Evolutionary conservation across 73 alveolate species (phyloP), one percentile per base, ranked within the genome.

Genomic region (Paraurostyla sp.): DNA sequence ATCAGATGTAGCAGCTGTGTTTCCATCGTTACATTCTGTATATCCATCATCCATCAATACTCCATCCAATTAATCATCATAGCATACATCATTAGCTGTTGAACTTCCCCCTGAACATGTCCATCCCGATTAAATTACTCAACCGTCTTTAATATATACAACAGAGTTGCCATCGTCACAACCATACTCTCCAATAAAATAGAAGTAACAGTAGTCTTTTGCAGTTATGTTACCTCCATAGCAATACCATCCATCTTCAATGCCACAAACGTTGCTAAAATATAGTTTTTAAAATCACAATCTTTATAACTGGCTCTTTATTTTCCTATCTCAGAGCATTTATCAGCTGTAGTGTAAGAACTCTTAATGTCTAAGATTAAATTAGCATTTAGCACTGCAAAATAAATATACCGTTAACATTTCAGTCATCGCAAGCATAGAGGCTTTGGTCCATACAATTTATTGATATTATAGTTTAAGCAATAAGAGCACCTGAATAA

Each of bases 101-200:
- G n/a, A n/a, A n/a, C n/a, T n/a, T n/a, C n/a, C n/a, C n/a, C n/a
- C n/a, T n/a, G n/a, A n/a, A n/a, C n/a, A n/a, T n/a, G n/a, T n/a
- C n/a, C n/a, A n/a, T n/a, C n/a, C n/a, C 13, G 92, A 27, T 36
- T 89, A 92, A 16, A 50, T 83, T 35, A 38, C 15, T 76, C 95
- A 89, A 20, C 57, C 4, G 48, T 92, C 82, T n/a, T 92, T 92
- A 83, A 83, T 92, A 22, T 46, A 22, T 35, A 36, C 56, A 27
- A 23, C 73, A 15, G 41, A 46, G 65, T 89, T 89, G 3, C 92
- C 95, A 51, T 89, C 95, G 48, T 89, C 95, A 51, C 95, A 89
- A 13, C n/a, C n/a, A n/a, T 56, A 13, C 38, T 56, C 9, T 15
- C 33, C 73, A 46, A 46, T 18, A 15, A 29, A 32, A 13, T 0